These are phyloP conservation scores for Quercus parvula DNA, from an alignment of 306 rosid species.

Conservation along the genomic window DNA sequence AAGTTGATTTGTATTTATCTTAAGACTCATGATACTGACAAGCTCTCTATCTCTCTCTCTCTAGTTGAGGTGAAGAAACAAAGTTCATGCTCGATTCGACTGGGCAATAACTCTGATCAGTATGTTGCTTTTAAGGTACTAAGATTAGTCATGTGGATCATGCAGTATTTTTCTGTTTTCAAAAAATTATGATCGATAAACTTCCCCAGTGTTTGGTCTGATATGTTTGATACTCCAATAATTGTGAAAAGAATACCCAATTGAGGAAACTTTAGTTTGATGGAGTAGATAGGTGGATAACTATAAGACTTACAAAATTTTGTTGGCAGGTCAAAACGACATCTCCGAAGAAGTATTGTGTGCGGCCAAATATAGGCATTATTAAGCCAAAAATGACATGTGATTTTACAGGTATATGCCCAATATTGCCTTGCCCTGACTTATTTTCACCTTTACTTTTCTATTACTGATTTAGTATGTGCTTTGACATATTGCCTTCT, in stretches of 20 bases:
- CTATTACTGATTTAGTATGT: neutral
- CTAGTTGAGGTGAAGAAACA: conserved; percentile 87
- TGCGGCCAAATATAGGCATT: conserved; percentile 83
- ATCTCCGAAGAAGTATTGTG: conserved; percentile 87
- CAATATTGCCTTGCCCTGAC: neutral
- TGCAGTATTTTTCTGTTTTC: neutral
- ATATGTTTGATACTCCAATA: neutral
- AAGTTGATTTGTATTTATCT: no score
- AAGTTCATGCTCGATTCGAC: conserved; percentile 66
- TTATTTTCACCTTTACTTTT: neutral
- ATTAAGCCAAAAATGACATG: conserved; percentile 59
- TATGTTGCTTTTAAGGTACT: conserved; percentile 86
- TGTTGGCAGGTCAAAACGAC: conserved; percentile 82
- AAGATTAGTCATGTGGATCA: neutral
- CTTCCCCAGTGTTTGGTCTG: neutral
- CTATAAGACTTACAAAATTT: neutral
- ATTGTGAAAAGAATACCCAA: neutral
- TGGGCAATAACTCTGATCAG: conserved; percentile 54
- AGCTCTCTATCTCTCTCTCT: conserved; percentile 6
- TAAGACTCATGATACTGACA: no score
- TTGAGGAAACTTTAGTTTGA: neutral
- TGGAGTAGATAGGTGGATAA: neutral
- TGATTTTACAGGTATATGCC: conserved; percentile 75
- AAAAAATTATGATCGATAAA: neutral
- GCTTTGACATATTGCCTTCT: neutral